phyloP scores from a whole-genome alignment of 2,329 filamentous ascomycete genomes.

The Leptographium flavum region DNA sequence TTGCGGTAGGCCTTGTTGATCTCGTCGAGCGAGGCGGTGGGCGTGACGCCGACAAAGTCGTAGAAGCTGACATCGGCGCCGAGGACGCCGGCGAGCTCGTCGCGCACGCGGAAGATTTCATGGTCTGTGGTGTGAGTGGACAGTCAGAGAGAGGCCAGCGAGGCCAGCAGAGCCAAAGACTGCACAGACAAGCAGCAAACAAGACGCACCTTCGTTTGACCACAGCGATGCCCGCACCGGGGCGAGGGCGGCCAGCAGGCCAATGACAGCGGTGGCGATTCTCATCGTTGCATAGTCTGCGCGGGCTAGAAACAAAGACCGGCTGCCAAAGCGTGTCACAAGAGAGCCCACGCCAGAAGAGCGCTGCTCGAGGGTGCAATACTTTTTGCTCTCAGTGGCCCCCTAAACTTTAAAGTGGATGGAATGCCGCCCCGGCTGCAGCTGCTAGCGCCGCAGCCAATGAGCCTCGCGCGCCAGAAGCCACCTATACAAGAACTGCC shows the following conservation, averaged over 20 bases:
- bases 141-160: background rate
- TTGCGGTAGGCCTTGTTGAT: conserved; percentile 92
- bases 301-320: background rate
- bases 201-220: conserved; percentile 63
- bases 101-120: conserved; percentile 90
- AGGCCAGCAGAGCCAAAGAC: conserved; percentile 1
- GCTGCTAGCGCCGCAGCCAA: too few relatives aligned
- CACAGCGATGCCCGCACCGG: conserved; percentile 61
- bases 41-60: conserved; percentile 69
- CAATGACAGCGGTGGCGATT: conserved; percentile 49
- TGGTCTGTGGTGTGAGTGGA: too few relatives aligned
- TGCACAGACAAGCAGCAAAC: conserved; percentile 1
- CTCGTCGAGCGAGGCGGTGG: conserved; percentile 66
- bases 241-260: conserved; percentile 54
- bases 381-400: too few relatives aligned
- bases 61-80: conserved; percentile 80
- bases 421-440: too few relatives aligned
- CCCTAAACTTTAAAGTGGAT: too few relatives aligned
- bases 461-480: background rate
- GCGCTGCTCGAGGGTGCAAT: background rate
- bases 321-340: background rate
- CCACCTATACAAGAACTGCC: background rate
- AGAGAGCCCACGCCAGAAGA: background rate
- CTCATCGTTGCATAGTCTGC: conserved; percentile 52
- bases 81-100: conserved; percentile 67